Base-by-base conservation (phyloP, 2,329 filamentous ascomycete genomes). In the Aureobasidium subglaciale region DNA sequence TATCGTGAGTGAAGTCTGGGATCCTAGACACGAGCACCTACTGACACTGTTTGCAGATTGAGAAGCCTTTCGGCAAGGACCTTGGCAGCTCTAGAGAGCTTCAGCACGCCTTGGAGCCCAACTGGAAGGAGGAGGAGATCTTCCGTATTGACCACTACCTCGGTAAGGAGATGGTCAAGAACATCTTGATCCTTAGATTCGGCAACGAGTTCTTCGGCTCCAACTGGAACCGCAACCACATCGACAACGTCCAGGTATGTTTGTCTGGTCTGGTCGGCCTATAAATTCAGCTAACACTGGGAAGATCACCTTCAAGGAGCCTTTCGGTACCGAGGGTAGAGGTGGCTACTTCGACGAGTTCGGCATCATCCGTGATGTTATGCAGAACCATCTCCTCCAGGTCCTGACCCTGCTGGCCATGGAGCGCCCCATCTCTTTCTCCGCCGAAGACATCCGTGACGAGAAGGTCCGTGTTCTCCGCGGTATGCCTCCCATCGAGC, bases 141-240 rank as follows among this genome's bases (percentile, higher is more conserved):
- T 99, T 95, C 85, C 90, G 93, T 69, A 99, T 99, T 68, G 93
- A 99, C 73, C 93, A 99, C 78, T 99, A 99, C 74, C 84, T 99
- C 45, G 95, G 95, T 67, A 99, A 99, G 81, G 93, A 99, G 77
- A 99, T 99, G 93, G 93, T 99, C 67, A 99, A 99, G 85, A 99
- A 99, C 77, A 95, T 99, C 64, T 81, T 99, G 63, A 96, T 99
- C 65, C 83, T 99, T 63, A 84, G 95, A 70, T 99, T 99, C 70
- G 95, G 93, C 65, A 99, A 99, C 78, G 91, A 95, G 64, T 99
- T 99, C 81, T 88, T 99, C 65, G 91, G 91, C 63, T 92, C 93
- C 40, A 99, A 92, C 58, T 99, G 93, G 93, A 99, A 97, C 80
- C 85, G 93, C 64, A 91, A 96, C 73, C 92, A 97, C 80, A 99